Percentiles rank a stretch among this genome's conserved stretches.
Conservation (phyloP, 2,329 filamentous ascomycete genomes). For the Davidsoniella virescens region DNA sequence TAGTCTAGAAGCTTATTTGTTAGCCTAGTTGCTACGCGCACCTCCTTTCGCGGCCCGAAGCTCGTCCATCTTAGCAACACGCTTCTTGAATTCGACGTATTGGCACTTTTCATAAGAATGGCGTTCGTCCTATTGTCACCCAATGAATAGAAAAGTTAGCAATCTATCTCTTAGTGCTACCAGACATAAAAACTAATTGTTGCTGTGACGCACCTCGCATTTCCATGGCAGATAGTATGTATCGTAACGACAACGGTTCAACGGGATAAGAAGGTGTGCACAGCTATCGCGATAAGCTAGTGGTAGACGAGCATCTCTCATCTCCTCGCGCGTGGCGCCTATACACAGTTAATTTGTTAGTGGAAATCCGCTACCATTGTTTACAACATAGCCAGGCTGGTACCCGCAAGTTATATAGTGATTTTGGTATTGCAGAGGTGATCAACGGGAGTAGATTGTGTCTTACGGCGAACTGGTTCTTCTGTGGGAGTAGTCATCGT, state of each 20-base stretch:
- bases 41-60: constrained; percentile 72
- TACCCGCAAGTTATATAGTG: background rate
- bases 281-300: constrained; percentile 90
- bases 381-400: background rate
- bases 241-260: constrained; percentile 86
- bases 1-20: background rate
- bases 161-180: background rate
- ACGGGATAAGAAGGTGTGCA: constrained; percentile 81
- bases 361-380: background rate
- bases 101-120: constrained; percentile 99
- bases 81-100: constrained; percentile 96
- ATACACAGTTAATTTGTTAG: background rate
- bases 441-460: background rate
- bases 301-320: constrained; percentile 79
- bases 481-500: constrained; percentile 5
- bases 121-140: constrained; percentile 58
- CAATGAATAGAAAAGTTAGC: background rate
- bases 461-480: constrained; percentile 6
- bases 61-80: constrained; percentile 97
- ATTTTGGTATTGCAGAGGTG: background rate
- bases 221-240: constrained; percentile 96
- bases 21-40: constrained; percentile 61
- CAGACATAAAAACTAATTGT: background rate
- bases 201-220: constrained; percentile 58
- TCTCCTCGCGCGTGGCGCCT: constrained; percentile 78